A percentile compares a stretch with the other conserved stretches of the same genome.
phyloP scores from a whole-genome alignment of 1,284 basidiomycete genomes.

The Pseudozyma sp. region DNA sequence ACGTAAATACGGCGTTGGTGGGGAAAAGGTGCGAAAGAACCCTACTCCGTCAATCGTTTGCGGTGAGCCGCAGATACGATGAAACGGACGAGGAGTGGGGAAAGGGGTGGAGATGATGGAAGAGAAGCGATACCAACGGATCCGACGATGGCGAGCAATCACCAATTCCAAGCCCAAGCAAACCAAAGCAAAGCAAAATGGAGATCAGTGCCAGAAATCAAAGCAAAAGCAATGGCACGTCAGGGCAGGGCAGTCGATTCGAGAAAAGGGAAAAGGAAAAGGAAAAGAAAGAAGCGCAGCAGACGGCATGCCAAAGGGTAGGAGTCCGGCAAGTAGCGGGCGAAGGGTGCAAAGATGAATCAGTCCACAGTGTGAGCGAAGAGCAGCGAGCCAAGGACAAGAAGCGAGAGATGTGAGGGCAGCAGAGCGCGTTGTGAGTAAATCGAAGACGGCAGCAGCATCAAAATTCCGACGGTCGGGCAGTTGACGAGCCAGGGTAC shows the following conservation, averaged over 20 bases:
- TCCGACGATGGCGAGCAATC: neutral
- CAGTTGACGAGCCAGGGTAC: neutral
- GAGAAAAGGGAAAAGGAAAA: neutral
- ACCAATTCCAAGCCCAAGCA: neutral
- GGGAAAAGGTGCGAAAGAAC: neutral
- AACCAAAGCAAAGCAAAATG: neutral
- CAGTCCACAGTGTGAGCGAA: neutral
- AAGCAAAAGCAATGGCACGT: too few species aligned
- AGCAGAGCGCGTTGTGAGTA: too few species aligned
- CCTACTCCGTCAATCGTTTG: conserved; percentile 6
- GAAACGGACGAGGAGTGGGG: neutral
- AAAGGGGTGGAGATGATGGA: neutral
- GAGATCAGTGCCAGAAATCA: neutral
- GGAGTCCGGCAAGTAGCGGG: neutral
- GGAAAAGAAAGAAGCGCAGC: neutral
- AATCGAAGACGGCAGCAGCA: too few species aligned
- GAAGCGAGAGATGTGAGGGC: neutral
- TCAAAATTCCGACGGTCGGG: too few species aligned
- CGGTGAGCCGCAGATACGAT: conserved; percentile 9
- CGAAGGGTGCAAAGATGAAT: too few species aligned
- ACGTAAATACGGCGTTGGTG: neutral
- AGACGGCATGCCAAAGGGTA: neutral
- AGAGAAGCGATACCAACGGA: neutral
- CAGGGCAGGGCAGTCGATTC: too few species aligned
- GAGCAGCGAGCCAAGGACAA: neutral